These are phyloP conservation scores for Aspergillus sp. DNA, from an alignment of 2,329 filamentous ascomycete species.

Conservation along the genomic window DNA sequence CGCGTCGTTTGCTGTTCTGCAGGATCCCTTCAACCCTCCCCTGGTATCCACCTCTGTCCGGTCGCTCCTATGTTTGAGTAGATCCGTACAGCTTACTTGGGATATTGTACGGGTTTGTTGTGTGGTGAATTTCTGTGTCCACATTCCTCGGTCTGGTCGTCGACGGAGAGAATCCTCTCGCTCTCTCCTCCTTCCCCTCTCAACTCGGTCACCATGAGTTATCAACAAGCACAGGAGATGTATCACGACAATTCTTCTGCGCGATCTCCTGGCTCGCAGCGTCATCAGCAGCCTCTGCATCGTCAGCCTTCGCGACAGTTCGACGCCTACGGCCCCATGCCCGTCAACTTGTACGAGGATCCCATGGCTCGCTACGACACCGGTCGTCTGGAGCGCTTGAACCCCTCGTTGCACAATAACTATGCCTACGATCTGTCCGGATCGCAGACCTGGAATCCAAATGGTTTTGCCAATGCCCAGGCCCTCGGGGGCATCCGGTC, in stretches of 20 bases:
- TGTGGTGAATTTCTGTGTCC: conserved; percentile 31
- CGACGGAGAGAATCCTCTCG: not conserved
- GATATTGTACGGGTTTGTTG: conserved; percentile 24
- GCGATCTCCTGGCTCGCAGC: conserved; percentile 73
- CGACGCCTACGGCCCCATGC: conserved; percentile 69
- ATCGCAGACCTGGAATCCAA: conserved; percentile 80
- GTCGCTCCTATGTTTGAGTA: conserved; percentile 34
- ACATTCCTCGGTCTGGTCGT: conserved; percentile 30
- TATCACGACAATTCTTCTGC: conserved; percentile 71
- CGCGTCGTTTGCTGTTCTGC: conserved; percentile 4
- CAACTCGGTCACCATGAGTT: conserved; percentile 32
- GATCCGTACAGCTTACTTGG: conserved; percentile 22
- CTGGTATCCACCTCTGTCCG: conserved; percentile 10
- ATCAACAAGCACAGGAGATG: conserved; percentile 45
- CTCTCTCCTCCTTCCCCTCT: conserved; percentile 12
- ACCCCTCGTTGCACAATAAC: conserved; percentile 57
- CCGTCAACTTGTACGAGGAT: conserved; percentile 71
- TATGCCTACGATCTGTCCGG: conserved; percentile 68
- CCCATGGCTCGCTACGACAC: conserved; percentile 58
- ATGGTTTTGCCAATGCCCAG: conserved; percentile 66
- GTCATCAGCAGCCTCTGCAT: conserved; percentile 64
- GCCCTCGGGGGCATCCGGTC: conserved; percentile 63
- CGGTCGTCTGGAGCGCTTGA: conserved; percentile 56
- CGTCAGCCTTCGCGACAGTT: conserved; percentile 76
- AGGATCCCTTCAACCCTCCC: conserved; percentile 16